Evolutionary conservation across 257 asterid species (phyloP), one percentile per base, ranked within the genome.

Genomic region (Nicotiana tomentosiformis): DNA sequence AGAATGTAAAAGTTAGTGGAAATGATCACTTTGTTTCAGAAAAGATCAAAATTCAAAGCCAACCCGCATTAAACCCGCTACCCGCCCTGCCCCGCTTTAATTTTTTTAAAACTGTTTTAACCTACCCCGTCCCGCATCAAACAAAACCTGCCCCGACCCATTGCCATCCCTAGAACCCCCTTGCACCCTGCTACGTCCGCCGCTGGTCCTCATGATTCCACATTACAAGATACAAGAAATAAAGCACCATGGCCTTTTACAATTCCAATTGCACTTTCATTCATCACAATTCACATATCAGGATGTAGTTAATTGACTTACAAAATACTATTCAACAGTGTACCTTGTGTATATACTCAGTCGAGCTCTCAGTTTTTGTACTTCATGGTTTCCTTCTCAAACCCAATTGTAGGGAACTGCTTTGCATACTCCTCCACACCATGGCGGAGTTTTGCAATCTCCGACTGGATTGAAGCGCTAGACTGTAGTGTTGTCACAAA

Each of bases 361-460:
- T 70, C 51, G 12, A 43, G 51, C 35, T 70, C 70, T 94, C 87
- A 94, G 60, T 92, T 82, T 85, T 89, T 94, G 92, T 89, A 93
- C 81, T 93, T 93, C 98, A 94, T 94, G 9, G 94, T 89, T 68
- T 90, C 93, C 84, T 96, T 94, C 84, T 94, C 93, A 80, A 96
- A 96, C 17, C 94, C 98, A 78, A 94, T 69, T 20, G 98, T 95
- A 14, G 99, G 96, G 49, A 94, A 95, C 82, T 92, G 97, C 66
- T 93, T 95, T 10, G 98, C 98, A 26, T 87, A 94, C 53, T 94
- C 94, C 89, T 94, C 97, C 78, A 94, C 97, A 51, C 86, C 92
- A 55, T 78, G 83, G 77, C 95, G 89, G 56, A 95, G 87, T 84
- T 89, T 89, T 60, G 92, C 86, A 79, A 95, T 65, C 46, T 93